Evolutionary conservation across 306 rosid genomes (phyloP).

Genomic region (Biancaea sappan): DNA sequence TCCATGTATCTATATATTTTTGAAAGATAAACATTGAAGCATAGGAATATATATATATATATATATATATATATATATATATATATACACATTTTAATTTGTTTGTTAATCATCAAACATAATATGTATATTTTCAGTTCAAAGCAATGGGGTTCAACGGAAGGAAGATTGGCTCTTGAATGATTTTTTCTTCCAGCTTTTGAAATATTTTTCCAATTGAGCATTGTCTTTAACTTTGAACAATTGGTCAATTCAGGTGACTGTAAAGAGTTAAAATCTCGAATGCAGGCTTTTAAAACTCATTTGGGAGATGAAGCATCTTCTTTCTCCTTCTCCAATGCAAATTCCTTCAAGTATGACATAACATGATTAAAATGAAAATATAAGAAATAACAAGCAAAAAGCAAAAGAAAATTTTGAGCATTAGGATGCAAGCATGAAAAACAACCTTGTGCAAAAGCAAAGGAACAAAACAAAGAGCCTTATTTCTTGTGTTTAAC

Average conservation of each 20-base stretch:
- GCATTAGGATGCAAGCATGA: conserved; percentile 34
- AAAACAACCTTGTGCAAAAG: conserved; percentile 64
- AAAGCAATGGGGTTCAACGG: no score
- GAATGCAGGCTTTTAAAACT: conserved; percentile 61
- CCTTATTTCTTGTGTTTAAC: conserved; percentile 23
- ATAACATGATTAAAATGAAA: background rate
- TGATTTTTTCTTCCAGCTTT: conserved; percentile 55
- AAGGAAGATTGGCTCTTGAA: conserved; percentile 59
- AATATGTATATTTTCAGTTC: no score
- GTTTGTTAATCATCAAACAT: no score
- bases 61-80: no score
- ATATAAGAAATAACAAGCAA: background rate
- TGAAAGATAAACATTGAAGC: no score
- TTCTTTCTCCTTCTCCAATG: conserved; percentile 65
- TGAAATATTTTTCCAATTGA: conserved; percentile 70
- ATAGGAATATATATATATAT: no score
- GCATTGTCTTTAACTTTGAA: conserved; percentile 42
- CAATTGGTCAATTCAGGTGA: conserved; percentile 30
- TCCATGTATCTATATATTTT: no score
- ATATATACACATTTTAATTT: no score
- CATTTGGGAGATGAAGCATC: conserved; percentile 74
- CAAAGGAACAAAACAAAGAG: conserved; percentile 31
- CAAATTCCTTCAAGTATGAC: conserved; percentile 64
- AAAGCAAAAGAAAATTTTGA: background rate
- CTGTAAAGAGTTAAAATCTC: conserved; percentile 33